Base-by-base conservation (phyloP, 306 rosid genomes). In the Citrullus colocynthis region DNA sequence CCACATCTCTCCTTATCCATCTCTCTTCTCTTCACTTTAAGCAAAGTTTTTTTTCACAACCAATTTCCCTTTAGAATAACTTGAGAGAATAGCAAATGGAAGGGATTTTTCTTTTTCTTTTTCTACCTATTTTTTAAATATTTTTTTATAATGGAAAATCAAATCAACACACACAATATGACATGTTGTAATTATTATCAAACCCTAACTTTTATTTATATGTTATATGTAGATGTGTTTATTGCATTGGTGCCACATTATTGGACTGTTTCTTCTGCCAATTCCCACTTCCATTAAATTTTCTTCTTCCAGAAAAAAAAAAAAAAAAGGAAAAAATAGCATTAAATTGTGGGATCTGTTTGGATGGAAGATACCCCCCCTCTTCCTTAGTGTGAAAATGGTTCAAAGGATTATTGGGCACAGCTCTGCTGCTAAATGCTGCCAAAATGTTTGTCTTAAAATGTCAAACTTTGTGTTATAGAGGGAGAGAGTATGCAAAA, bases 1-100 rank as follows among this genome's bases (percentile, higher is more conserved):
- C 28, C 77, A 72, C 77, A 72, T 72, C 60, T 72, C 41, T 70
- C 18, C 58, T 70, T 70, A 44, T 70, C 57, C 75, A 70, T 70
- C 39, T 49, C 56, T 21, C 69, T 34, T 49, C 56, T 21, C 69
- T 34, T 28, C 44, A 15, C 60, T 72, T 72, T 72, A 72, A 70
- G 76, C 76, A 70, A 70, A 45, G 76, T 45, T 45, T 64, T 45
- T 45, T 64, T 67, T 70, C 56, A 11, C 57, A 5, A 48, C 59
- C 76, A 71, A 71, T 44, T 71, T 59, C 39, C 36, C 77, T 21
- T 45, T 15, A 48, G 60, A 72, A 72, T 72, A 72, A 72, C 60
- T 72, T 72, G 14, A 66, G 49, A 66, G 74, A 67, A 45, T 48
- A 48, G 34, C 54, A 41, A 67, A 67, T 67, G 55, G n/a, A 49